Percentiles rank a stretch among this genome's conserved stretches.
Evolutionary conservation across 2,329 filamentous ascomycete genomes (phyloP).

Genomic region (Fusarium globosum): DNA sequence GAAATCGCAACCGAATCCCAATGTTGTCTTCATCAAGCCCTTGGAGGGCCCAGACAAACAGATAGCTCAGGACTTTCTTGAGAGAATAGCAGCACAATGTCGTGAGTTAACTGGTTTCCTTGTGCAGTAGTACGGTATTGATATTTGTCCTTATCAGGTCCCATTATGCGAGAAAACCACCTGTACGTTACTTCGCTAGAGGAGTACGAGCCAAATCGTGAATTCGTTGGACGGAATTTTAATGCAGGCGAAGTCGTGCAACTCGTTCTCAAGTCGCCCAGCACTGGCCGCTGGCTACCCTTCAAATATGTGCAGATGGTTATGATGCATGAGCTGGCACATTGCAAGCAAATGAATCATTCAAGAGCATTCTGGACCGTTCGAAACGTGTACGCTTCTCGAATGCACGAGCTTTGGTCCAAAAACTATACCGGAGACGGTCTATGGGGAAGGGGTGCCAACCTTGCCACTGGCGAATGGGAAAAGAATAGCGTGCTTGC

Average conservation of each 20-base stretch:
- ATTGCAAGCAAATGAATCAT: constrained; percentile 94
- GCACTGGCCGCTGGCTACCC: constrained; percentile 77
- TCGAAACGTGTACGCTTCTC: constrained; percentile 75
- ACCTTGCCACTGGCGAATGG: constrained; percentile 70
- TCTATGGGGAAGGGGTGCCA: constrained; percentile 80
- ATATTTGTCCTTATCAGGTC: constrained; percentile 56
- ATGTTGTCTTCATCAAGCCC: constrained; percentile 88
- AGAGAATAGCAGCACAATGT: constrained; percentile 84
- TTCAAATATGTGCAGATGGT: constrained; percentile 91
- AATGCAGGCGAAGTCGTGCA: constrained; percentile 90
- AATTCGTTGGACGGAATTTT: constrained; percentile 91
- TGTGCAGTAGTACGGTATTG: background rate
- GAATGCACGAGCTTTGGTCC: constrained; percentile 77
- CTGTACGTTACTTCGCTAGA: constrained; percentile 77
- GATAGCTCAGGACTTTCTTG: constrained; percentile 75
- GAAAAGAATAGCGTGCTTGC: constrained; percentile 63
- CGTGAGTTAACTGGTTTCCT: constrained; percentile 53
- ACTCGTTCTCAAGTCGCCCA: constrained; percentile 78
- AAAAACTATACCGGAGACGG: constrained; percentile 82
- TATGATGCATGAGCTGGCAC: constrained; percentile 93
- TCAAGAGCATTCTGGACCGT: constrained; percentile 83
- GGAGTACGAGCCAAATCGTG: constrained; percentile 82
- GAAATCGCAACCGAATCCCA: constrained; percentile 77
- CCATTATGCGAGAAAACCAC: constrained; percentile 75
- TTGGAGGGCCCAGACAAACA: constrained; percentile 72